These are phyloP conservation scores for Flaveria linearis DNA, from an alignment of 129 eudicot genomes.

Conservation along the genomic window DNA sequence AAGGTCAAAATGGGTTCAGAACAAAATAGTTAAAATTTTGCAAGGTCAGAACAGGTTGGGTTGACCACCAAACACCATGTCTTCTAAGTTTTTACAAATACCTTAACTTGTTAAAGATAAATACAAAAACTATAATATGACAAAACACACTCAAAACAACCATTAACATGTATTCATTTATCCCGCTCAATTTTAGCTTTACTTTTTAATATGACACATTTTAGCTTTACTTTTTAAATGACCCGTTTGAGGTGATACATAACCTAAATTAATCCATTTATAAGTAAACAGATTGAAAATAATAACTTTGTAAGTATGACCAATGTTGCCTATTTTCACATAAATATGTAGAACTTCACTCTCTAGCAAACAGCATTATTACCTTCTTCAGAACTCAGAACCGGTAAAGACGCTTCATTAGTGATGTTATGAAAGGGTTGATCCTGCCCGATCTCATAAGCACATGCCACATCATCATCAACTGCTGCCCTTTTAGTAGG, in stretches of 20 bases:
- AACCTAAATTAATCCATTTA: neutral
- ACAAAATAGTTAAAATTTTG: neutral
- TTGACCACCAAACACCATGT: neutral
- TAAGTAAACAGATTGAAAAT: neutral
- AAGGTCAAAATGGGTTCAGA: neutral
- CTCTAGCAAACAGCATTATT: neutral
- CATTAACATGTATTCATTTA: neutral
- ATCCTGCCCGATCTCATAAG: conserved; percentile 40
- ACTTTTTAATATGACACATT: neutral
- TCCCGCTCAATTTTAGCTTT: neutral
- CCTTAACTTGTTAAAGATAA: neutral
- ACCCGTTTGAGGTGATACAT: neutral
- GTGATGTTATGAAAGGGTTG: conserved; percentile 33
- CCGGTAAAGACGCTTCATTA: conserved; percentile 40
- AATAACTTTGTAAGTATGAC: neutral
- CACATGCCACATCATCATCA: conserved; percentile 37
- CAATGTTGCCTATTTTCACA: neutral
- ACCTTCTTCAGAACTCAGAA: conserved; percentile 60
- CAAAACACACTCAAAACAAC: neutral
- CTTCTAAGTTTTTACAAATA: neutral
- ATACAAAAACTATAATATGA: neutral
- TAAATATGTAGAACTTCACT: neutral
- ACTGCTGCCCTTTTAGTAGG: conserved; percentile 15
- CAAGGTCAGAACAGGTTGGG: neutral
- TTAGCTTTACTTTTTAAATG: conserved; percentile 2